Conservation (phyloP, 805 yeast species). For the Kurtzmaniella cleridarum region DNA sequence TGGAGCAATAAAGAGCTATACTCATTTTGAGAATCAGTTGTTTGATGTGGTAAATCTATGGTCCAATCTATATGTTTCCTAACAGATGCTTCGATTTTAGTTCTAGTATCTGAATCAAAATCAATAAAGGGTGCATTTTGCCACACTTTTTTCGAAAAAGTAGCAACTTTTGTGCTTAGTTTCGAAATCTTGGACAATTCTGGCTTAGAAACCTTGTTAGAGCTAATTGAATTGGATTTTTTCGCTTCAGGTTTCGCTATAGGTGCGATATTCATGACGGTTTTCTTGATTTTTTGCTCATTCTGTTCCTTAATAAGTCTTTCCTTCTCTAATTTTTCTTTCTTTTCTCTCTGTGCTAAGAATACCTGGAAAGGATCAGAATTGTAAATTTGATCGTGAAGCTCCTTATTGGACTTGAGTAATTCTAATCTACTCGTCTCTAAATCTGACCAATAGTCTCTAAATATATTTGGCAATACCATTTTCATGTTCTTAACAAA, state of each 20-base stretch:
- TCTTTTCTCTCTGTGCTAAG: conserved; percentile 48
- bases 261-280: conserved; percentile 40
- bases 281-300: conserved; percentile 45
- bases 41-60: conserved; percentile 10
- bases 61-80: conserved; percentile 55
- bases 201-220: neutral
- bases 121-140: conserved; percentile 63
- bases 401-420: conserved; percentile 39
- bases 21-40: conserved; percentile 4
- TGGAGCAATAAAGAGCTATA: conserved; percentile 8
- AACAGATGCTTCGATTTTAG: conserved; percentile 57
- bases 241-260: conserved; percentile 6
- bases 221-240: neutral
- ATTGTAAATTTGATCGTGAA: conserved; percentile 51
- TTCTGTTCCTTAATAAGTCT: conserved; percentile 39
- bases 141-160: conserved; percentile 59
- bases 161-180: conserved; percentile 6
- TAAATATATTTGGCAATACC: conserved; percentile 81
- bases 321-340: conserved; percentile 43
- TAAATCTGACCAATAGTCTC: conserved; percentile 69
- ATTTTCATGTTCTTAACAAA: conserved; percentile 78
- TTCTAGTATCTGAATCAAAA: conserved; percentile 59
- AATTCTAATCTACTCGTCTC: conserved; percentile 54
- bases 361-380: conserved; percentile 73
- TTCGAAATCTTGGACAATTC: neutral